Conservation (phyloP, 768 basidiomycete species). For the Butyriboletus loyo region DNA sequence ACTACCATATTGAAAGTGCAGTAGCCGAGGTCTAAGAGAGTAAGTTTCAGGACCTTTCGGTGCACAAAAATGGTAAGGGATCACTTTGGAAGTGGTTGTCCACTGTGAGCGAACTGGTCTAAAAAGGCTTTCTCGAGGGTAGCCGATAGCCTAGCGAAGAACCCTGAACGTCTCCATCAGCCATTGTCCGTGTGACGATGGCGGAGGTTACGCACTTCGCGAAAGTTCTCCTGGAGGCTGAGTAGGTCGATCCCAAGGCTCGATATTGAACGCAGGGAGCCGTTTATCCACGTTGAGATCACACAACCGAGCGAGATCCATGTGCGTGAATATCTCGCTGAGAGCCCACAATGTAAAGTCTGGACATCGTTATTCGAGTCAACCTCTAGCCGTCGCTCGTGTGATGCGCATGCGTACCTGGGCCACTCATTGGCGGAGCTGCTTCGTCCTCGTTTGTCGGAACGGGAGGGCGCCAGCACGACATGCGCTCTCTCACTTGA, state of each 20-base stretch:
- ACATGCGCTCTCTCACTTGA: conserved; percentile 53
- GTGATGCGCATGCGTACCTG: conserved; percentile 33
- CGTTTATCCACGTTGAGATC: conserved; percentile 53
- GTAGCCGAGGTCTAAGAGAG: conserved; percentile 37
- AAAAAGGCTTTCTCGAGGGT: conserved; percentile 46
- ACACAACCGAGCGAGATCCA: conserved; percentile 62
- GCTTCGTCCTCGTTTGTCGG: conserved; percentile 16
- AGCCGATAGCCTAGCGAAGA: conserved; percentile 42
- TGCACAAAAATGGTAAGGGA: background rate
- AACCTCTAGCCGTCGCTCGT: background rate
- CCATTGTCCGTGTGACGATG: conserved; percentile 2
- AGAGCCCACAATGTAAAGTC: conserved; percentile 53
- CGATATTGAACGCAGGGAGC: conserved; percentile 45
- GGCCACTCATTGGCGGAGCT: conserved; percentile 30
- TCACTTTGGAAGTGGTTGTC: conserved; percentile 33
- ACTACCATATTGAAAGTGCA: conserved; percentile 56
- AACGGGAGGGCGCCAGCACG: conserved; percentile 35
- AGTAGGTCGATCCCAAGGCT: conserved; percentile 35
- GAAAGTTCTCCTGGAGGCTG: conserved; percentile 44
- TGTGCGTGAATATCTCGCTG: conserved; percentile 64
- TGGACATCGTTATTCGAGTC: conserved; percentile 20
- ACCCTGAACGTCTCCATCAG: conserved; percentile 37
- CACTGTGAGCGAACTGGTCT: conserved; percentile 35
- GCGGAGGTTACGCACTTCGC: conserved; percentile 29
- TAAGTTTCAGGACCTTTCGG: conserved; percentile 3